phyloP scores from a whole-genome alignment of 2,329 filamentous ascomycete genomes.

The Colletotrichum sp. region DNA sequence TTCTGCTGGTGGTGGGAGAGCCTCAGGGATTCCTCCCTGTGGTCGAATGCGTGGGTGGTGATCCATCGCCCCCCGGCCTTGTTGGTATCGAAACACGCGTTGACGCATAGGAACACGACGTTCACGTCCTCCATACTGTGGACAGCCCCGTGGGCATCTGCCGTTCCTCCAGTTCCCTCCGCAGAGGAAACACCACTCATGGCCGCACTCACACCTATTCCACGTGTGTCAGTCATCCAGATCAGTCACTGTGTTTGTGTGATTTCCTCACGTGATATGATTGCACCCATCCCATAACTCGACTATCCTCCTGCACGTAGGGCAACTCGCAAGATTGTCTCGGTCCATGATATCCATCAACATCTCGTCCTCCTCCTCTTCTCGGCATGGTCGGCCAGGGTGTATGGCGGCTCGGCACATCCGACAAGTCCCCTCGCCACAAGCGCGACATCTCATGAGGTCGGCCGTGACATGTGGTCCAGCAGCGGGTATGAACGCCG shows the following conservation, averaged over 20 bases:
- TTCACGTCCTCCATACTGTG: neutral
- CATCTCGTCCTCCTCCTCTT: slow-evolving; percentile 19
- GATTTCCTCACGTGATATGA: slow-evolving; percentile 62
- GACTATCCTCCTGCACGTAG: slow-evolving; percentile 59
- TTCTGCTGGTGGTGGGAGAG: neutral
- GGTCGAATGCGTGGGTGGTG: neutral
- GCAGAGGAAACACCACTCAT: slow-evolving; percentile 20
- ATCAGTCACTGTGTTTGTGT: neutral
- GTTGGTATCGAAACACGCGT: neutral
- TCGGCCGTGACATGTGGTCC: neutral
- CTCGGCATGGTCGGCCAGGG: slow-evolving; percentile 17
- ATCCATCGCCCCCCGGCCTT: neutral
- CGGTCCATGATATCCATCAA: slow-evolving; percentile 51
- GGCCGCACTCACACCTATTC: slow-evolving; percentile 16
- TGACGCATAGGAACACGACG: slow-evolving; percentile 2
- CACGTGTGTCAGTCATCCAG: neutral
- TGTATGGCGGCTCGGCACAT: slow-evolving; percentile 3
- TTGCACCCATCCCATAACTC: slow-evolving; percentile 68
- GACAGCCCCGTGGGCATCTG: neutral
- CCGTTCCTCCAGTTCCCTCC: neutral
- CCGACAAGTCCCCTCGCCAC: slow-evolving; percentile 12
- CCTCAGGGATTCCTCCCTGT: neutral
- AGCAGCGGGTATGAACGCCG: slow-evolving; percentile 14
- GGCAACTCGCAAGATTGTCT: slow-evolving; percentile 60
- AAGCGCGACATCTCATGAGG: slow-evolving; percentile 10